phyloP scores from a whole-genome alignment of 345 rosid species.

The Arabidopsis suecica region DNA sequence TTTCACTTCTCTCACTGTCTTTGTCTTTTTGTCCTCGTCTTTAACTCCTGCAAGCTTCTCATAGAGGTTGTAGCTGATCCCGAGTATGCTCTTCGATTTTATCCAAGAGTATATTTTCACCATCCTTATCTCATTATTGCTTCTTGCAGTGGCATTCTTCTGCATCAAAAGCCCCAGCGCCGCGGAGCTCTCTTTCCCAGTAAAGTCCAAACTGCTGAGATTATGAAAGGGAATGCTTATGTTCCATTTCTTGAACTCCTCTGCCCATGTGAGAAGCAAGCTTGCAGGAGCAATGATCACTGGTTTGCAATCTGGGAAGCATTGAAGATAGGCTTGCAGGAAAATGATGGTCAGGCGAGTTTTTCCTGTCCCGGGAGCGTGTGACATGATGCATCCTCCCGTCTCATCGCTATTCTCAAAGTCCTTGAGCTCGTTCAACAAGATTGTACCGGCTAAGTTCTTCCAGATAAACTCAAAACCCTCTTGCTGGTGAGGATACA shows the following conservation, averaged over 20 bases:
- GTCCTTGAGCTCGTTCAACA: conserved; percentile 54
- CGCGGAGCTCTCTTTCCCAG: conserved; percentile 50
- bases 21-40: conserved; percentile 35
- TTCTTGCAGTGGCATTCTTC: conserved; percentile 21
- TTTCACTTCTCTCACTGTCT: conserved; percentile 6
- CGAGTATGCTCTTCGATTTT: conserved; percentile 56
- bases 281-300: conserved; percentile 74
- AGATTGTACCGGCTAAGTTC: conserved; percentile 65
- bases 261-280: conserved; percentile 86
- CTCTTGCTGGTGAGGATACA: conserved; percentile 75
- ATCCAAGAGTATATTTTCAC: conserved; percentile 75
- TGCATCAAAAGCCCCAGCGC: conserved; percentile 40
- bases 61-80: conserved; percentile 66
- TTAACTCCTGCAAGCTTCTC: conserved; percentile 58
- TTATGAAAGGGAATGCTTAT: conserved; percentile 62
- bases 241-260: conserved; percentile 74
- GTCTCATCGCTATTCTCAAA: conserved; percentile 36
- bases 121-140: conserved; percentile 41
- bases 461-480: conserved; percentile 86
- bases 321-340: conserved; percentile 56
- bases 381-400: conserved; percentile 80
- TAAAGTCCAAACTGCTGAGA: conserved; percentile 54
- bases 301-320: conserved; percentile 63
- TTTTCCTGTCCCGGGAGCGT: conserved; percentile 91
- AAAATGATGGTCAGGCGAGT: conserved; percentile 74